These are phyloP conservation scores for Yamadazyma atlantica DNA, from an alignment of 1,139 yeast species.

Conservation along the genomic window DNA sequence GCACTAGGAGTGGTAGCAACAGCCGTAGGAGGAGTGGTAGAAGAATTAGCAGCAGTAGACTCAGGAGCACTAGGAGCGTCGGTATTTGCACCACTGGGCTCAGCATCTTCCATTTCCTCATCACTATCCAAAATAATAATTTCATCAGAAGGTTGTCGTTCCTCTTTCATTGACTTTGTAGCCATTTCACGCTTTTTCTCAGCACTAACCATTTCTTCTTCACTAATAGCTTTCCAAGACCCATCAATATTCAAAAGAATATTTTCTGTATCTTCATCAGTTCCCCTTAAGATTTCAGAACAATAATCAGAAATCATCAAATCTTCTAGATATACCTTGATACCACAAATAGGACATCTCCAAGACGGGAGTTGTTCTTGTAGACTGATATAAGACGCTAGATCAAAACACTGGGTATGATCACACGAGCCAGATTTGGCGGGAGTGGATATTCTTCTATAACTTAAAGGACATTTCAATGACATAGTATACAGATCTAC, in stretches of 20 bases:
- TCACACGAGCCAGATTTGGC: conserved; percentile 57
- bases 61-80: no score
- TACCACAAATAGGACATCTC: conserved; percentile 67
- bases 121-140: conserved; percentile 13
- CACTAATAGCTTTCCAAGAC: conserved; percentile 40
- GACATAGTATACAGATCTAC: conserved; percentile 58
- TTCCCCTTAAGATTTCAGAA: conserved; percentile 45
- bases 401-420: conserved; percentile 77
- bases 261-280: conserved; percentile 47
- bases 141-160: conserved; percentile 14
- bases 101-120: conserved; percentile 7
- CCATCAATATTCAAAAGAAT: conserved; percentile 61
- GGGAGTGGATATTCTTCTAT: conserved; percentile 60
- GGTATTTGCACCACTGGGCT: background rate
- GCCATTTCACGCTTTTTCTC: no score
- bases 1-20: no score
- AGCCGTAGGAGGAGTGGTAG: no score
- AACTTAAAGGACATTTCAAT: conserved; percentile 64
- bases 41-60: no score
- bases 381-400: conserved; percentile 53
- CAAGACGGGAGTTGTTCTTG: conserved; percentile 66
- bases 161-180: background rate
- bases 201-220: background rate
- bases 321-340: conserved; percentile 42
- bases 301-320: conserved; percentile 64